Evolutionary conservation across 1,284 basidiomycete genomes (phyloP).

Genomic region (Agroathelia rolfsii): DNA sequence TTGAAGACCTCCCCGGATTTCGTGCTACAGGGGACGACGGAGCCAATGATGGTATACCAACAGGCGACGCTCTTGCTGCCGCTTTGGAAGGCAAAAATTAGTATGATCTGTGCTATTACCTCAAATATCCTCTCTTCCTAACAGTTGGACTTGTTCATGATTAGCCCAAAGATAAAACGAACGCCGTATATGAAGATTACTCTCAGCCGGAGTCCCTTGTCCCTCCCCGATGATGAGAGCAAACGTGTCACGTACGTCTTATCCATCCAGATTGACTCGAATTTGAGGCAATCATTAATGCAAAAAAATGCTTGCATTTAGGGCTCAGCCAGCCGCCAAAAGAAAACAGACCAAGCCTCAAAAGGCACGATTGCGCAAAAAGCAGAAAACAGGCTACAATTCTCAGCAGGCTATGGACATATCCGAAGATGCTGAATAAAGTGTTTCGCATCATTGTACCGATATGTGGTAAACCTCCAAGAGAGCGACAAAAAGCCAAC

Average conservation of each 20-base stretch:
- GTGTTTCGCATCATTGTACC: no score
- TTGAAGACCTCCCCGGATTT: conserved; percentile 47
- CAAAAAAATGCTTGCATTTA: no score
- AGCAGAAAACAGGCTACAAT: no score
- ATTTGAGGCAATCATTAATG: no score
- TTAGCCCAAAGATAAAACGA: conserved; percentile 52
- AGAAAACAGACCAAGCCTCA: conserved; percentile 51
- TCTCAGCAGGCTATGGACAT: no score
- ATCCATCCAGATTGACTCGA: not conserved
- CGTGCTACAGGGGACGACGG: conserved; percentile 27
- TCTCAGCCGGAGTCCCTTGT: conserved; percentile 40
- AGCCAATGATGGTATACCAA: conserved; percentile 24
- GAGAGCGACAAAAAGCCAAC: no score
- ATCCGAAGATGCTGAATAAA: no score
- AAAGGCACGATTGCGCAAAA: conserved; percentile 43
- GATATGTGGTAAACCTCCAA: no score
- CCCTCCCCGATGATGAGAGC: conserved; percentile 31
- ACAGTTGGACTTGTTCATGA: conserved; percentile 1
- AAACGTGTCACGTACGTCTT: conserved; percentile 42
- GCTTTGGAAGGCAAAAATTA: conserved; percentile 39
- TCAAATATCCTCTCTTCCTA: conserved; percentile 6
- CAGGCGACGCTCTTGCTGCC: conserved; percentile 14
- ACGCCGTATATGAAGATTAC: conserved; percentile 72
- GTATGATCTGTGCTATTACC: conserved; percentile 43
- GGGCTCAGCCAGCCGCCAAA: conserved; percentile 43